Evolutionary conservation across 495 filamentous ascomycete genomes (phyloP), one percentile per base, ranked within the genome.

Genomic region (Aspergillus kassunensis): DNA sequence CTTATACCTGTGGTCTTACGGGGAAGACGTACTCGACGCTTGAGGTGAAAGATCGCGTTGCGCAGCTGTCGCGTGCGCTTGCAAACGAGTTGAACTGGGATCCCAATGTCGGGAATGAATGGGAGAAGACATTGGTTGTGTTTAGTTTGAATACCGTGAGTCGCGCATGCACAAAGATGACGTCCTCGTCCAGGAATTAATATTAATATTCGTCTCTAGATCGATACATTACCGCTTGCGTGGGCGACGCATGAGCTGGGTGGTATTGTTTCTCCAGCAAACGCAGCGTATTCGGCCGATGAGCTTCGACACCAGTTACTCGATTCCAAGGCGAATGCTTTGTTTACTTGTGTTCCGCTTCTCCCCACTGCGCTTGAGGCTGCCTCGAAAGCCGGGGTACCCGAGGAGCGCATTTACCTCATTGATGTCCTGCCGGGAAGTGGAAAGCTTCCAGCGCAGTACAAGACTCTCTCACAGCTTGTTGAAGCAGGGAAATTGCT

Each of bases 101-200:
- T 23, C 80, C 86, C 7, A 91, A 92, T 56, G 58, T 79, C 51
- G 89, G 89, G 18, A 80, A 80, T 0, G 87, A 91, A 61, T 95
- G 87, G 86, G 91, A 96, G 58, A 96, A 93, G 69, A 83, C 90
- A 19, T 58, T 90, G 41, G 84, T 78, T 10, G 69, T 91, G 10
- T 95, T 89, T 67, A 85, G 83, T 30, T 56, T 91, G 47, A 96
- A 96, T 57, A 89, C 89, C 20, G 90, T 91, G 72, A 39, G 80
- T 62, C 18, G 11, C 90, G 49, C 95, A 95, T 58, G 88, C 89
- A 23, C 88, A 90, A 73, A 33, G 79, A 61, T 9, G 6, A 1
- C 15, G 1, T 16, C 2, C 10, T 11, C n/a, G 12, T 9, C 11
- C 31, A 19, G 3, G 10, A 16, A 6, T 9, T 24, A 6, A 41